Evolutionary conservation across 441 rosid genomes (phyloP).

Genomic region (Euphorbia corollata): DNA sequence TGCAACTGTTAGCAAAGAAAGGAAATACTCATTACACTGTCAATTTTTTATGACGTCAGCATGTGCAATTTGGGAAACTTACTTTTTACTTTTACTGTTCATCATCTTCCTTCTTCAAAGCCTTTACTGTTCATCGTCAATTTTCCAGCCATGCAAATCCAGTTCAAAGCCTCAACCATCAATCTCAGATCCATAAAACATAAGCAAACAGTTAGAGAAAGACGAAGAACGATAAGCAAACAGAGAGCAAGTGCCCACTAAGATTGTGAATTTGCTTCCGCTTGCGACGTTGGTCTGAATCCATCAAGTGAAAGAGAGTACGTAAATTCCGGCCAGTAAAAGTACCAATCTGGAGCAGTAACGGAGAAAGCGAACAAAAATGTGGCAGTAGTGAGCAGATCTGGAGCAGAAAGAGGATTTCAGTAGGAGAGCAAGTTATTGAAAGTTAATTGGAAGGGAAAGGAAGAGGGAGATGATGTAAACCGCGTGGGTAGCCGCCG

Average conservation of each 20-base stretch:
- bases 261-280: slow-evolving; percentile 54
- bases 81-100: too few relatives aligned
- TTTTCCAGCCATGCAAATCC: too few relatives aligned
- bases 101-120: too few relatives aligned
- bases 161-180: too few relatives aligned
- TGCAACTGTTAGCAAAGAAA: too few relatives aligned
- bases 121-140: too few relatives aligned
- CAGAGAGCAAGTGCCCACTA: slow-evolving; percentile 33
- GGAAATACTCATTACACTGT: too few relatives aligned
- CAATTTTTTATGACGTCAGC: too few relatives aligned
- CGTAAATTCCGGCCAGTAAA: neutral
- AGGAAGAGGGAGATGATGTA: neutral
- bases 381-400: slow-evolving; percentile 5
- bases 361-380: too few relatives aligned
- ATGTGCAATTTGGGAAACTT: too few relatives aligned
- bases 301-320: slow-evolving; percentile 27
- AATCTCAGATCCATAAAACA: too few relatives aligned
- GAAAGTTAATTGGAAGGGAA: neutral
- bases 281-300: slow-evolving; percentile 68
- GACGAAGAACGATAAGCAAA: slow-evolving; percentile 55
- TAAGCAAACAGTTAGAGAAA: too few relatives aligned
- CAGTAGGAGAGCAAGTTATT: neutral
- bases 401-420: neutral
- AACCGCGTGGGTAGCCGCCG: slow-evolving; percentile 2
- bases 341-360: neutral